Evolutionary conservation across 345 rosid species (phyloP).

Genomic region (Bruguiera parviflora): DNA sequence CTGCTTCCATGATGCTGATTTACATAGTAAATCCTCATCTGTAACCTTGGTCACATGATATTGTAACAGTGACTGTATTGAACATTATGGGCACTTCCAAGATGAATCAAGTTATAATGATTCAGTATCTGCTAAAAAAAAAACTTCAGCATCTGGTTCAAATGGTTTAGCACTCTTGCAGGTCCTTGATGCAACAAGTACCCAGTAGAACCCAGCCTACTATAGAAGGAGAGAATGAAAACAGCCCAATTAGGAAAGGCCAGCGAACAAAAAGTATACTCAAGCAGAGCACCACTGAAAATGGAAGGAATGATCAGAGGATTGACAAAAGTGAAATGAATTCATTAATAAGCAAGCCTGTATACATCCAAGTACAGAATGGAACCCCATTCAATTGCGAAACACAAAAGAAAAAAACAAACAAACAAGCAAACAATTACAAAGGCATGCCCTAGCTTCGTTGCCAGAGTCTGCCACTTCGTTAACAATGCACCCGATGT

Average conservation of each 20-base stretch:
- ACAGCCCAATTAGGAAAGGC: slow-evolving; percentile 75
- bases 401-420: too few species aligned
- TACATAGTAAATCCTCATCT: neutral
- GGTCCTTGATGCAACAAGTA: slow-evolving; percentile 53
- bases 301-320: slow-evolving; percentile 76
- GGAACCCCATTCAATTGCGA: too few species aligned
- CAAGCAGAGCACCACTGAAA: slow-evolving; percentile 42
- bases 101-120: neutral
- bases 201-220: slow-evolving; percentile 64
- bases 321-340: neutral
- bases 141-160: neutral
- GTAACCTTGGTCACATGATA: neutral
- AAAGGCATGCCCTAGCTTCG: too few species aligned
- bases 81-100: slow-evolving; percentile 20
- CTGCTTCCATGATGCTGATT: slow-evolving; percentile 2
- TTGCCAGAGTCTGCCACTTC: too few species aligned
- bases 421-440: too few species aligned
- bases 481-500: too few species aligned
- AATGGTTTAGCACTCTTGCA: slow-evolving; percentile 47
- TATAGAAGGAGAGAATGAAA: slow-evolving; percentile 51
- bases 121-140: too few species aligned
- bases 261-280: slow-evolving; percentile 63
- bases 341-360: too few species aligned
- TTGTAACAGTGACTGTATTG: neutral
- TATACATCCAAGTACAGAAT: too few species aligned